Conservation (phyloP, 768 basidiomycete species). For the Mrakia gelida region DNA sequence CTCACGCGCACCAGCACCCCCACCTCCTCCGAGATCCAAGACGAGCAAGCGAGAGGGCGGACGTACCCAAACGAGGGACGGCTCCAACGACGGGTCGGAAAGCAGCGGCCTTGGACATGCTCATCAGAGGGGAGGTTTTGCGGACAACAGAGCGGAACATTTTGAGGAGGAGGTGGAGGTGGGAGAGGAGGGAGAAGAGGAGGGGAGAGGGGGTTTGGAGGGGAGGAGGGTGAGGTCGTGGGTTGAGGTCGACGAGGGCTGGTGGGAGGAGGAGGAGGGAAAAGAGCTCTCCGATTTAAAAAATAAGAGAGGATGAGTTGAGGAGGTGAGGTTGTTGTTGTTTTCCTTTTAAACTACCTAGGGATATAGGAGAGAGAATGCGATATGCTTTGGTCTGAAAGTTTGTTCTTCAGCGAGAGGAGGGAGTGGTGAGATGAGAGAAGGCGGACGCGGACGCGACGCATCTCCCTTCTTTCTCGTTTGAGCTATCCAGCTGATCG, state of each 20-base stretch:
- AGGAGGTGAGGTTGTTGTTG: no score
- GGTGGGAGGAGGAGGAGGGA: neutral
- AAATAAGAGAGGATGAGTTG: neutral
- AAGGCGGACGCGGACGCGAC: no score
- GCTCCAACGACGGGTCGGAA: neutral
- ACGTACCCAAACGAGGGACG: conserved; percentile 17
- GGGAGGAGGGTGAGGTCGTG: neutral
- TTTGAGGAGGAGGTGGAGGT: neutral
- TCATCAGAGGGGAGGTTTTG: neutral
- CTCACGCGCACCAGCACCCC: neutral
- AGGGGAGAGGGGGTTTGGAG: neutral
- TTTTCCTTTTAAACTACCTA: no score
- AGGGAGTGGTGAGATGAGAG: no score
- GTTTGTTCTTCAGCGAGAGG: no score
- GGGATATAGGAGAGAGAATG: no score
- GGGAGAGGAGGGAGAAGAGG: neutral
- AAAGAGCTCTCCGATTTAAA: neutral
- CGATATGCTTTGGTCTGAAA: no score
- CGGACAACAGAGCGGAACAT: conserved; percentile 29
- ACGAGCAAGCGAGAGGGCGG: neutral
- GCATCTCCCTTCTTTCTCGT: no score
- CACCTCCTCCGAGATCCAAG: neutral
- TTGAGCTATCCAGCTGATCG: no score
- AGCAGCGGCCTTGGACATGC: neutral
- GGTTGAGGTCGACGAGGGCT: neutral